Evolutionary conservation across 257 asterid species (phyloP), one percentile per base, ranked within the genome.

Genomic region (Nicotiana tomentosiformis): DNA sequence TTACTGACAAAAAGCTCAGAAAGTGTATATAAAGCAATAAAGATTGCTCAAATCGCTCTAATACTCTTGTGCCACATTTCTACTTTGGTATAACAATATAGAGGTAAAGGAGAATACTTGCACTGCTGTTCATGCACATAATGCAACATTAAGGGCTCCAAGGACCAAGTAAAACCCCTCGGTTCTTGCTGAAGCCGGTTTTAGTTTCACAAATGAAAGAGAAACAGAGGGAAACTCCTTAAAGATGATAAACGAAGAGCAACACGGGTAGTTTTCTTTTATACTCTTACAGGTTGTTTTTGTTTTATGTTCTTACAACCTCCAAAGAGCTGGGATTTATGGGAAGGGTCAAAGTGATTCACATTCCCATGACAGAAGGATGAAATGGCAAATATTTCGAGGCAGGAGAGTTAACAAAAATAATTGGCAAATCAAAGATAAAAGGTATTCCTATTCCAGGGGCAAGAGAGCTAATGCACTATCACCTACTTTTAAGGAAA

Each of bases 11-110:
- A 72, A 46, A 72, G 37, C 37, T 23, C 61, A 72, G n/a, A 18
- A 39, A 20, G 33, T 70, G 61, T 43, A 72, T 5, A 58, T 11
- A 70, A 39, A 39, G 58, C 18, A 70, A 43, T 10, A 39, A 39
- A 70, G 33, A 70, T 70, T 69, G 57, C 77, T 69, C 77, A 69
- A 67, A 37, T 39, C 43, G n/a, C 78, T 70, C 58, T n/a, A 70
- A 39, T 39, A 70, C 46, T 39, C 56, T 68, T 68, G 77, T 37
- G 77, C 56, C 23, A 39, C 56, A 68, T 20, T 68, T 68, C 43
- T 68, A 18, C 43, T 18, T 16, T 35, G 26, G 51, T 33, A 33
- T 17, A 16, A 67, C 26, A 66, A 51, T 35, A 35, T 35, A 9
- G 29, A 67, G 29, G 29, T 7, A 67, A 16, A 67, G 8, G 18